Evolutionary conservation across 352 stramenopile genomes (phyloP).

Genomic region (Globisporangium polare): DNA sequence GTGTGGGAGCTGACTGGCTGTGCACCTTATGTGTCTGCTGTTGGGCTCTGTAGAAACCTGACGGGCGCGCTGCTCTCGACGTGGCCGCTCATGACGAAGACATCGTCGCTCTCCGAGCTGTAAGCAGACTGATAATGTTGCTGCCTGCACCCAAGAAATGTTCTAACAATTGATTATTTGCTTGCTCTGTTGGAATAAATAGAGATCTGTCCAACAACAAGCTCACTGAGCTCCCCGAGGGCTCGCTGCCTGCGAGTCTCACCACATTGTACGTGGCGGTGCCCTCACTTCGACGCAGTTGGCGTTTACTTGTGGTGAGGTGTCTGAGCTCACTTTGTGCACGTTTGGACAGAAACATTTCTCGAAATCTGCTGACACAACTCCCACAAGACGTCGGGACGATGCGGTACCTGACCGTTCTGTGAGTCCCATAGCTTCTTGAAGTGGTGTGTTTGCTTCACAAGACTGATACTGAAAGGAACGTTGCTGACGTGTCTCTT

Average conservation of each 20-base stretch:
- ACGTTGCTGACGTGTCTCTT: neutral
- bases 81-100: conserved; percentile 13
- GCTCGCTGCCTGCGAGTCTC: conserved; percentile 11
- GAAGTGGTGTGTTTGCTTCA: too few species aligned
- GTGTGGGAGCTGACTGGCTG: neutral
- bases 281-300: too few species aligned
- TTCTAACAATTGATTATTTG: neutral
- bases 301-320: too few species aligned
- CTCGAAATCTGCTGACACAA: conserved; percentile 10
- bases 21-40: conserved; percentile 6
- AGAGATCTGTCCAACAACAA: conserved; percentile 14
- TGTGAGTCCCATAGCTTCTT: conserved; percentile 6
- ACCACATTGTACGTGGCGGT: conserved; percentile 2
- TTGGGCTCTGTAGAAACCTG: too few species aligned
- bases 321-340: neutral
- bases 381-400: conserved; percentile 11
- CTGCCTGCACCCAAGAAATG: neutral
- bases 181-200: neutral
- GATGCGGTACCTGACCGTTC: conserved; percentile 12
- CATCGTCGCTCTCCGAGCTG: conserved; percentile 12
- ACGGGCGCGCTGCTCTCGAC: conserved; percentile 6
- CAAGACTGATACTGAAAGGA: neutral
- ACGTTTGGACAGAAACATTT: conserved; percentile 5
- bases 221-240: neutral
- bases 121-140: neutral